These are phyloP conservation scores for Chlorophyllum brunneum DNA, from an alignment of 768 basidiomycete species.

Conservation along the genomic window DNA sequence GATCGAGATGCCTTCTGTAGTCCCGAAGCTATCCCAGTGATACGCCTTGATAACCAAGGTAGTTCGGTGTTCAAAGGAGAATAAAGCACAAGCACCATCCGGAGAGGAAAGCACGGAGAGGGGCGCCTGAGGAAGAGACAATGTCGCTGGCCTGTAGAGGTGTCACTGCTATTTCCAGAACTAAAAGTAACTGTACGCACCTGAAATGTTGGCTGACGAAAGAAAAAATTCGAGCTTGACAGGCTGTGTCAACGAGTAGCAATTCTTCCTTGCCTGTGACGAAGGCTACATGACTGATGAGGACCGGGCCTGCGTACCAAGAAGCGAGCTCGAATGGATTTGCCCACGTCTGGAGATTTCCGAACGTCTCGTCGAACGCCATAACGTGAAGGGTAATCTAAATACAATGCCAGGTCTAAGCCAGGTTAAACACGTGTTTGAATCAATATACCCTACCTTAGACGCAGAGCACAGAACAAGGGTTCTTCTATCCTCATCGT, in stretches of 20 bases:
- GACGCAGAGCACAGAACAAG: slow-evolving; percentile 39
- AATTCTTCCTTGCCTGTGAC: slow-evolving; percentile 50
- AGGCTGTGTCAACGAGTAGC: slow-evolving; percentile 40
- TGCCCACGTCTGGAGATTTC: slow-evolving; percentile 37
- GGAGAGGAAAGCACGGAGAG: slow-evolving; percentile 41
- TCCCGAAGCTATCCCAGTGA: slow-evolving; percentile 58
- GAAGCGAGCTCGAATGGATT: slow-evolving; percentile 32
- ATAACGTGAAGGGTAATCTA: slow-evolving; percentile 42
- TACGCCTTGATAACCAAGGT: slow-evolving; percentile 26
- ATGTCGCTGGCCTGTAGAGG: slow-evolving; percentile 36
- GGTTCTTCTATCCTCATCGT: slow-evolving; percentile 48
- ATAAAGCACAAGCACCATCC: slow-evolving; percentile 50
- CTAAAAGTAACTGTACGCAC: too few relatives aligned
- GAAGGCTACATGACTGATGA: slow-evolving; percentile 35
- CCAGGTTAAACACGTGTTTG: too few relatives aligned
- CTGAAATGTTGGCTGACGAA: slow-evolving; percentile 50
- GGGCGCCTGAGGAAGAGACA: slow-evolving; percentile 27
- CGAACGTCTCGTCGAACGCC: slow-evolving; percentile 41
- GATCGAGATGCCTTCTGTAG: slow-evolving; percentile 37
- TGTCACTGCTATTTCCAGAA: neutral
- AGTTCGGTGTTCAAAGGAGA: slow-evolving; percentile 24
- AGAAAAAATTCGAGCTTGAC: slow-evolving; percentile 47
- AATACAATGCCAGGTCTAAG: neutral
- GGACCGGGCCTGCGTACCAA: slow-evolving; percentile 38
- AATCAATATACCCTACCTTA: slow-evolving; percentile 27